phyloP scores from a whole-genome alignment of 441 rosid species.

The Pelargonium australe region DNA sequence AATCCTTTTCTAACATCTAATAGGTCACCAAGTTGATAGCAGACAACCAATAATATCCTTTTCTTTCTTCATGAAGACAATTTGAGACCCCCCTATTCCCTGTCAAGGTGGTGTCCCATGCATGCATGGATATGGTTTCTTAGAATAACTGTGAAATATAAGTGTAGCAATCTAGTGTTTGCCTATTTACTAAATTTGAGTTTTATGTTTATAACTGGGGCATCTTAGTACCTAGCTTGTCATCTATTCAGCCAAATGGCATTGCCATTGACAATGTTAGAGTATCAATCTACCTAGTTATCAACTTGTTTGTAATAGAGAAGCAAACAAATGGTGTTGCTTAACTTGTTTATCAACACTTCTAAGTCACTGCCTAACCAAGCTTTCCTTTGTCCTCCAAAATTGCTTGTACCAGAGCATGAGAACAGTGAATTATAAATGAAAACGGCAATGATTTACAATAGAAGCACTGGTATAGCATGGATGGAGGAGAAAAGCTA shows the following conservation, averaged over 20 bases:
- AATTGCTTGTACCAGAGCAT: conserved; percentile 2
- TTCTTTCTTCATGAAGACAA: neutral
- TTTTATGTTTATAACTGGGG: neutral
- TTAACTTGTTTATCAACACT: conserved; percentile 1
- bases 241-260: conserved; percentile 1
- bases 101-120: conserved; percentile 4
- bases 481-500: neutral
- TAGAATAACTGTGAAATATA: neutral
- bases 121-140: neutral
- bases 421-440: neutral
- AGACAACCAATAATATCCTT: neutral
- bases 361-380: neutral
- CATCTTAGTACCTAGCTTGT: neutral
- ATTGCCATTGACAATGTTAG: neutral
- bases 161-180: neutral
- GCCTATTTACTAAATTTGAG: neutral
- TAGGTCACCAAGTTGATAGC: neutral
- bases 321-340: neutral
- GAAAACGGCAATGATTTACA: neutral
- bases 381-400: neutral
- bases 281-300: neutral
- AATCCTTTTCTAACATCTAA: neutral
- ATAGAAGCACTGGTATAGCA: neutral
- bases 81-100: neutral
- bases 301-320: neutral